Conservation (phyloP, 2,329 filamentous ascomycete species). For the Fusarium virguliforme region DNA sequence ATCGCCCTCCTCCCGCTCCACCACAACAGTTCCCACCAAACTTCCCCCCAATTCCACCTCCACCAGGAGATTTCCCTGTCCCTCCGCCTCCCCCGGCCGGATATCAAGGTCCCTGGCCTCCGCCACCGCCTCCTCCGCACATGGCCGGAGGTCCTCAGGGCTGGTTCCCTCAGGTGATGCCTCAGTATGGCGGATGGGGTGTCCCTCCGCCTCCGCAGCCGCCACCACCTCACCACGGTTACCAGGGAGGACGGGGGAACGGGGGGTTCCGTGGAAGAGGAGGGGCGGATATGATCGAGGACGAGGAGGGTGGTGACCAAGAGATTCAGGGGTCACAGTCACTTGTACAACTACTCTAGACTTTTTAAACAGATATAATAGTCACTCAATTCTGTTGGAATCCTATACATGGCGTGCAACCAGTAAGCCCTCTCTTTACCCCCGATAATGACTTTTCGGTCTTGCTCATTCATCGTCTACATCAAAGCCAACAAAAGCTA, state of each 20-base stretch:
- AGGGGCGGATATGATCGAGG: conserved; percentile 56
- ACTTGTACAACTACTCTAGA: conserved; percentile 4
- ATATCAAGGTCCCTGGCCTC: conserved; percentile 62
- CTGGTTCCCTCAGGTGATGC: conserved; percentile 52
- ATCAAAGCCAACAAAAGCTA: conserved; percentile 45
- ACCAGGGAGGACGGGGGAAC: conserved; percentile 46
- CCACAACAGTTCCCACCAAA: conserved; percentile 44
- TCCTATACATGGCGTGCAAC: background rate
- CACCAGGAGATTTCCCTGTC: conserved; percentile 51
- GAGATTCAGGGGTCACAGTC: background rate
- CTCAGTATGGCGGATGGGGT: conserved; percentile 50
- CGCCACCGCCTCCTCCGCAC: conserved; percentile 55
- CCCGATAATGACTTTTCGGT: conserved; percentile 49
- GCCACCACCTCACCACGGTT: conserved; percentile 44
- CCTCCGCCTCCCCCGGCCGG: conserved; percentile 58
- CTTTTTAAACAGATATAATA: background rate
- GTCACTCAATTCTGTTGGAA: conserved; percentile 4
- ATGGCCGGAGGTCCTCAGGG: conserved; percentile 41
- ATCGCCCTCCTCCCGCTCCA: conserved; percentile 49
- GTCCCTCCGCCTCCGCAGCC: conserved; percentile 44
- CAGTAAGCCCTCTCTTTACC: conserved; percentile 42
- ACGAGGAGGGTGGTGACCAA: conserved; percentile 45
- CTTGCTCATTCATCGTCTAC: conserved; percentile 54
- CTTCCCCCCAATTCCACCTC: conserved; percentile 41
- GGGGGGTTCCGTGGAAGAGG: conserved; percentile 51